Base-by-base conservation (phyloP, 208 protist species). In the Porcisia deanei region DNA sequence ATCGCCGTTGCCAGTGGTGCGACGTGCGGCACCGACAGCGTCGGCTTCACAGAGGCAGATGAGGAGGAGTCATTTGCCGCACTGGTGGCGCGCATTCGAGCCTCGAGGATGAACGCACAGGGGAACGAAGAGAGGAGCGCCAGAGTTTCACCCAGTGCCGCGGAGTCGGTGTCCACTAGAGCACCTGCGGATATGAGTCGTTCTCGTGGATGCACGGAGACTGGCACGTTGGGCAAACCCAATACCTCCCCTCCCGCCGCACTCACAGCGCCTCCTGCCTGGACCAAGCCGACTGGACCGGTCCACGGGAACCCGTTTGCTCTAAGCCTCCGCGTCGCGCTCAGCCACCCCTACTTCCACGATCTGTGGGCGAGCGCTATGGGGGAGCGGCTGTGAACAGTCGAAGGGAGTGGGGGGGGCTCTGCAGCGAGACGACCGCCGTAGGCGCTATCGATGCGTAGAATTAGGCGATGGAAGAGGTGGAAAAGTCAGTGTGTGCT, bases 21-120 rank as follows among this genome's bases (percentile, higher is more conserved):
- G 47, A 69, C 68, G 37, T 76, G 76, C 55, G 76, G 81, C n/a
- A 85, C 81, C 5, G 77, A 85, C 74, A 82, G 77, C 57, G 67
- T 79, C 7, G 77, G 77, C 57, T 85, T 85, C 58, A 68, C 76
- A 37, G 65, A 55, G 14, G 18, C 39, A n/a, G 77, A 75, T 20
- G 77, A 71, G 14, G 77, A 76, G 54, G 77, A 80, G 22, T 71
- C 74, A 12, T 78, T 85, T 14, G 77, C 82, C 7, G 49, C 74
- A 16, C 39, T 85, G 47, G 52, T 81, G 14, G 64, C 69, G 14
- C 73, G 73, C 34, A 85, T 82, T 20, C 76, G 73, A 5, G 70
- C 77, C 16, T 76, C 81, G 1, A 76, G 66, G 52, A 25, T 14
- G 16, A 52, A 43, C 8, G 47, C 22, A 30, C 45, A 43, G 10